Percentiles rank a stretch among this genome's conserved stretches.
Evolutionary conservation across 2,329 filamentous ascomycete genomes (phyloP).

Genomic region (Aureobasidium sp.): DNA sequence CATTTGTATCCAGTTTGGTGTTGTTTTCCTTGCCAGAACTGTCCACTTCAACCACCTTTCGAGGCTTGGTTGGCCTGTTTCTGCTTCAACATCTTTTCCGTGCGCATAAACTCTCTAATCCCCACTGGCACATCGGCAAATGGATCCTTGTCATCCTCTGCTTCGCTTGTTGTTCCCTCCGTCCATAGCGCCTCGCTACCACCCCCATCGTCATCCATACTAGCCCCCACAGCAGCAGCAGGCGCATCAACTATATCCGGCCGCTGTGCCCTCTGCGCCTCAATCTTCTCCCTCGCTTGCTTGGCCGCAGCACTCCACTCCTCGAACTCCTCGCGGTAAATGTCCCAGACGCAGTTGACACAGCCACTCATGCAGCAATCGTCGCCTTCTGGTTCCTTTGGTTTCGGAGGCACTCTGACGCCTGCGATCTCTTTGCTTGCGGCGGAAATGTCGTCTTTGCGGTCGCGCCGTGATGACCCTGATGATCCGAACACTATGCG

Average conservation of each 20-base stretch:
- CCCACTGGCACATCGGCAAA: slow-evolving; percentile 81
- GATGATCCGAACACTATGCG: slow-evolving; percentile 71
- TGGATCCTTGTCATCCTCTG: slow-evolving; percentile 41
- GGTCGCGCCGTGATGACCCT: slow-evolving; percentile 64
- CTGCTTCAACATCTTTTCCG: slow-evolving; percentile 80
- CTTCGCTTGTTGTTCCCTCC: slow-evolving; percentile 25
- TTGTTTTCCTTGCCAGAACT: too few relatives aligned
- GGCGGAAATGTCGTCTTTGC: slow-evolving; percentile 50
- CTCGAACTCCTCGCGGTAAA: slow-evolving; percentile 84
- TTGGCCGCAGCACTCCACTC: slow-evolving; percentile 64
- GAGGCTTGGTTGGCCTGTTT: neutral
- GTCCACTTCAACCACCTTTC: neutral
- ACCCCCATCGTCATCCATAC: slow-evolving; percentile 73
- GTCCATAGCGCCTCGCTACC: slow-evolving; percentile 64
- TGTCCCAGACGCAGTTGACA: slow-evolving; percentile 94
- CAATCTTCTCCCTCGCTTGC: slow-evolving; percentile 52
- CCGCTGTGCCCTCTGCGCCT: slow-evolving; percentile 25
- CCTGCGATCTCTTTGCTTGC: slow-evolving; percentile 63
- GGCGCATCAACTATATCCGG: slow-evolving; percentile 32
- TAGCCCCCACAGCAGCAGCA: slow-evolving; percentile 43
- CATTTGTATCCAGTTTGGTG: too few relatives aligned
- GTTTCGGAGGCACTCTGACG: slow-evolving; percentile 71
- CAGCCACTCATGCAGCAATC: slow-evolving; percentile 99
- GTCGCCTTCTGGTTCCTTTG: slow-evolving; percentile 87
- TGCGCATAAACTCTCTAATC: slow-evolving; percentile 94